phyloP scores from a whole-genome alignment of 192 early-diverging fungal genomes.

The Piromyces finnis region DNA sequence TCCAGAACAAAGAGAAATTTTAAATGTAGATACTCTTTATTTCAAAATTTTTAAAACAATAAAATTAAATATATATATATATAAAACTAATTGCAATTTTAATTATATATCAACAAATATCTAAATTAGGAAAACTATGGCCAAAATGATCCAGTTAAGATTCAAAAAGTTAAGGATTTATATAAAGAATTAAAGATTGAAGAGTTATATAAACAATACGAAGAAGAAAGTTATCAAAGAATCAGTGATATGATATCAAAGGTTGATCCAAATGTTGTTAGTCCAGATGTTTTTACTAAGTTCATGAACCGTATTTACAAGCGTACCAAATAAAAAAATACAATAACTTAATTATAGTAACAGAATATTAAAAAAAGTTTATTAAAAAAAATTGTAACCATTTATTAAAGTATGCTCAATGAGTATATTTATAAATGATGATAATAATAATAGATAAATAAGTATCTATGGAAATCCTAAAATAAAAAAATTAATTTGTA shows the following conservation, averaged over 20 bases:
- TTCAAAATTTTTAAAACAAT: too few relatives aligned
- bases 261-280: conserved; percentile 63
- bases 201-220: conserved; percentile 64
- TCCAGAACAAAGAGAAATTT: conserved; percentile 66
- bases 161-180: conserved; percentile 63
- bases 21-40: conserved; percentile 32
- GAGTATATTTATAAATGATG: too few relatives aligned
- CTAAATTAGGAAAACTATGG: conserved; percentile 75
- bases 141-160: conserved; percentile 56
- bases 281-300: conserved; percentile 63
- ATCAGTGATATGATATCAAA: conserved; percentile 59
- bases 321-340: conserved; percentile 48
- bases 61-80: not conserved
- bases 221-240: conserved; percentile 61
- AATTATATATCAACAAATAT: too few relatives aligned
- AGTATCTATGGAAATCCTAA: too few relatives aligned
- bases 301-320: conserved; percentile 97
- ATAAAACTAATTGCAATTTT: not conserved
- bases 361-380: too few relatives aligned
- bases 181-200: conserved; percentile 68
- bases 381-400: too few relatives aligned
- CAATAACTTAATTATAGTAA: not conserved
- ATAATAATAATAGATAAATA: too few relatives aligned
- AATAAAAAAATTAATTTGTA: too few relatives aligned
- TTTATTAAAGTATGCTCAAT: too few relatives aligned